These are phyloP conservation scores for Aspergillus versicolor DNA, from an alignment of 2,329 filamentous ascomycete genomes.

Conservation along the genomic window DNA sequence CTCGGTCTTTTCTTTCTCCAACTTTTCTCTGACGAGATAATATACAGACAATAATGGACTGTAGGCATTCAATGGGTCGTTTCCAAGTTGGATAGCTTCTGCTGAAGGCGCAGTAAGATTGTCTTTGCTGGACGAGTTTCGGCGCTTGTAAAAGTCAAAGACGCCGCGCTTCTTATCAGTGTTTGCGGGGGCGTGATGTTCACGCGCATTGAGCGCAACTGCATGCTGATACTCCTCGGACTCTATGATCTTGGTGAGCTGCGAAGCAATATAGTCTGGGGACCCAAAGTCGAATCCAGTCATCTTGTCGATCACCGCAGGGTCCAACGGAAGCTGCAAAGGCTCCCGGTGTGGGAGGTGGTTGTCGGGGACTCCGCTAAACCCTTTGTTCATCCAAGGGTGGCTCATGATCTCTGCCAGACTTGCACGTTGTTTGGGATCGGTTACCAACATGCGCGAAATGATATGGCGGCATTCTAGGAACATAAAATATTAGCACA, in stretches of 20 bases:
- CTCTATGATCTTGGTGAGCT: slow-evolving; percentile 82
- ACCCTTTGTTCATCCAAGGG: slow-evolving; percentile 94
- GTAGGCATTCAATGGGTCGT: slow-evolving; percentile 89
- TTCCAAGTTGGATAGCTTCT: slow-evolving; percentile 78
- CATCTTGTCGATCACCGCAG: slow-evolving; percentile 85
- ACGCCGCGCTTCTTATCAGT: slow-evolving; percentile 83
- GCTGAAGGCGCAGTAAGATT: slow-evolving; percentile 80
- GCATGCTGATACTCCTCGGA: slow-evolving; percentile 92
- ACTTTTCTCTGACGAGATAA: slow-evolving; percentile 92
- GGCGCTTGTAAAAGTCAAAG: slow-evolving; percentile 95
- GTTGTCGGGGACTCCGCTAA: slow-evolving; percentile 82
- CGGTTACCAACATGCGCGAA: slow-evolving; percentile 92
- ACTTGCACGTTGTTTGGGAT: slow-evolving; percentile 80
- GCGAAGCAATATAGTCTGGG: slow-evolving; percentile 75
- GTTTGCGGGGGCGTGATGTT: slow-evolving; percentile 58
- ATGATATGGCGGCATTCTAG: slow-evolving; percentile 91
- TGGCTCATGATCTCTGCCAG: slow-evolving; percentile 92
- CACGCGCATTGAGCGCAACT: slow-evolving; percentile 68
- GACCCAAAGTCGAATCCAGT: slow-evolving; percentile 96
- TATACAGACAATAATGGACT: slow-evolving; percentile 92
- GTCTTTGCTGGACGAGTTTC: slow-evolving; percentile 87
- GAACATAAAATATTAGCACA: slow-evolving; percentile 35
- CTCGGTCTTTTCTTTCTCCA: slow-evolving; percentile 70
- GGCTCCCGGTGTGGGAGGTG: slow-evolving; percentile 81
- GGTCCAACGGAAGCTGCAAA: slow-evolving; percentile 78